Evolutionary conservation across 345 rosid species (phyloP).

Genomic region (Gossypium raimondii): DNA sequence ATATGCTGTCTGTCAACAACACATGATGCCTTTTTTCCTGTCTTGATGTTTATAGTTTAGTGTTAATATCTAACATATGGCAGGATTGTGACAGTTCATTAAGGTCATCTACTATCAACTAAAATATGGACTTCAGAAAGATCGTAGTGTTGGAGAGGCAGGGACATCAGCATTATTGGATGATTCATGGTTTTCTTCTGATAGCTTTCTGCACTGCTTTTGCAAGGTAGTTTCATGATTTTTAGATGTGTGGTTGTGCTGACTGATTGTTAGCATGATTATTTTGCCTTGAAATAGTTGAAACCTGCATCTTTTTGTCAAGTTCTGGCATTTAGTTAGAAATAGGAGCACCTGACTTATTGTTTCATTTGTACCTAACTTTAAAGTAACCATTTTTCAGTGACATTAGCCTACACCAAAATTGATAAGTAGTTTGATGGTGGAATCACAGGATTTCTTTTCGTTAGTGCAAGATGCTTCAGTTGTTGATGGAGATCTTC

Average conservation of each 20-base stretch:
- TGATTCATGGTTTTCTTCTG: slow-evolving; percentile 19
- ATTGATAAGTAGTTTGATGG: background rate
- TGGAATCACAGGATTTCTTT: slow-evolving; percentile 69
- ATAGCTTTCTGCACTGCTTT: too few relatives aligned
- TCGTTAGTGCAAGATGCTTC: slow-evolving; percentile 58
- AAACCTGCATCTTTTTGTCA: background rate
- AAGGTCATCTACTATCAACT: slow-evolving; percentile 80
- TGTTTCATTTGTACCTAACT: background rate
- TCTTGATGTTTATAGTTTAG: background rate
- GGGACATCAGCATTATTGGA: slow-evolving; percentile 60
- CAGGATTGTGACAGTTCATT: slow-evolving; percentile 56
- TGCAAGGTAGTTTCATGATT: too few relatives aligned
- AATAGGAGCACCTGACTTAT: background rate
- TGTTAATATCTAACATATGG: slow-evolving; percentile 7
- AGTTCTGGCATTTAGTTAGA: background rate
- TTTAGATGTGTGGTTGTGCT: background rate
- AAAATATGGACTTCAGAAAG: slow-evolving; percentile 78
- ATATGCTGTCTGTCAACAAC: background rate
- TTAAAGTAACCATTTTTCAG: background rate
- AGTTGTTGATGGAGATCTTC: slow-evolving; percentile 85
- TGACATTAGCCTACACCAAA: background rate
- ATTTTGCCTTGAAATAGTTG: background rate
- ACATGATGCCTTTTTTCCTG: background rate
- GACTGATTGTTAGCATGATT: background rate
- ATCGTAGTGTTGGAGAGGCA: slow-evolving; percentile 37